Evolutionary conservation across 306 rosid genomes (phyloP).

Genomic region (Spatholobus suberectus): DNA sequence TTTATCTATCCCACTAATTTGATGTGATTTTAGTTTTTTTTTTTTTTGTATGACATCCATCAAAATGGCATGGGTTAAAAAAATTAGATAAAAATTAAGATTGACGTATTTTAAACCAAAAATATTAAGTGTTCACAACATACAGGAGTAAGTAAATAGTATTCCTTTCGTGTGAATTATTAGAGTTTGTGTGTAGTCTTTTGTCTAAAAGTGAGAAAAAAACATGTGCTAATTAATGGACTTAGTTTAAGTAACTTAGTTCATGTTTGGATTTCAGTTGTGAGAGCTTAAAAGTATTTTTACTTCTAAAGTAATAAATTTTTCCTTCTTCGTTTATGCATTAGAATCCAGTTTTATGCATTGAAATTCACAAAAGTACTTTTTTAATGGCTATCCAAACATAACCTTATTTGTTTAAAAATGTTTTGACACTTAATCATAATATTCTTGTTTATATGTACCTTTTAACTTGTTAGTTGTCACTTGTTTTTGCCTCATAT

Average conservation of each 20-base stretch:
- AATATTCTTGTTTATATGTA: no score
- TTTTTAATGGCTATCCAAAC: no score
- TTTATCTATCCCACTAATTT: neutral
- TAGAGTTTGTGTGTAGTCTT: neutral
- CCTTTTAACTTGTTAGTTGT: neutral
- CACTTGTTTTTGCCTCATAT: no score
- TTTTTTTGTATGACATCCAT: neutral
- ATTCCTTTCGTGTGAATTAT: neutral
- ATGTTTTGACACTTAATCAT: neutral
- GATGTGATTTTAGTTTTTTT: conserved; percentile 2
- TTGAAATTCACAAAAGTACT: no score
- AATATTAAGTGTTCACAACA: neutral
- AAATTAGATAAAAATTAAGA: neutral
- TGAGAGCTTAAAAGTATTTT: no score
- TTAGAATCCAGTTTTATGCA: no score
- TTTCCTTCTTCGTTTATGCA: no score
- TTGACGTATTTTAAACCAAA: neutral
- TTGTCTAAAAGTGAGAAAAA: neutral
- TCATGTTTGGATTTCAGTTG: no score
- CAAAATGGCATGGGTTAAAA: neutral
- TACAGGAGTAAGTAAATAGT: neutral
- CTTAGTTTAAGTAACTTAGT: no score
- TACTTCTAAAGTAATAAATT: no score
- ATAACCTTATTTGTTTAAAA: no score
- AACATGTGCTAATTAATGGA: no score